phyloP scores from a whole-genome alignment of 2,329 filamentous ascomycete species.

The Fusarium brevicatenulatum region DNA sequence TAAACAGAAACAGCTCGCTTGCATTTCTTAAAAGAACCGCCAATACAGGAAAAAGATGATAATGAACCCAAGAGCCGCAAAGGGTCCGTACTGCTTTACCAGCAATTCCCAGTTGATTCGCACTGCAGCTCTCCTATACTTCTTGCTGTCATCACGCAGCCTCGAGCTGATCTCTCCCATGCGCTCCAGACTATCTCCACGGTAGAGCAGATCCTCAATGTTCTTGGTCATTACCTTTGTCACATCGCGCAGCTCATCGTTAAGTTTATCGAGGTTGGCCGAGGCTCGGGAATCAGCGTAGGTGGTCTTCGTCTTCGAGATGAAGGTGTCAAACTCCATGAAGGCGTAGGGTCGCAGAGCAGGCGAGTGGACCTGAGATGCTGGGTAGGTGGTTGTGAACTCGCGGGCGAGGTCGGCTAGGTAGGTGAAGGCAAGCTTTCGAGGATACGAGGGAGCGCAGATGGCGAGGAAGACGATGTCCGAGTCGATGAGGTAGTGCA shows the following conservation, averaged over 20 bases:
- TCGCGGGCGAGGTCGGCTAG: constrained; percentile 90
- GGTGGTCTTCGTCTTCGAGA: constrained; percentile 89
- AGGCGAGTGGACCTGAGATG: constrained; percentile 76
- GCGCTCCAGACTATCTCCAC: constrained; percentile 91
- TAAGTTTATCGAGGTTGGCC: constrained; percentile 93
- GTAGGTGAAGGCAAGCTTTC: constrained; percentile 98
- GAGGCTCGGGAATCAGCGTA: constrained; percentile 93
- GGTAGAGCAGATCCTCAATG: constrained; percentile 95
- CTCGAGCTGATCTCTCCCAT: constrained; percentile 96
- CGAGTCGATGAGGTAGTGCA: constrained; percentile 89
- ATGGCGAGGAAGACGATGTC: constrained; percentile 93
- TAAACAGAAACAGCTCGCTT: constrained; percentile 22
- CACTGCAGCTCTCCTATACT: constrained; percentile 92
- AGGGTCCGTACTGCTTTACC: constrained; percentile 94
- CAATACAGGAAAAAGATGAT: constrained; percentile 90
- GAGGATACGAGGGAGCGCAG: constrained; percentile 91
- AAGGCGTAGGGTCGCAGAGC: constrained; percentile 91
- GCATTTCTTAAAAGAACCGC: constrained; percentile 79
- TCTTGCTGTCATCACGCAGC: constrained; percentile 90
- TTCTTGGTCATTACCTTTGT: constrained; percentile 99
- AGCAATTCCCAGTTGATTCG: constrained; percentile 98
- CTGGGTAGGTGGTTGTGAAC: constrained; percentile 86
- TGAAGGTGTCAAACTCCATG: constrained; percentile 98
- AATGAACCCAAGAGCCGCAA: constrained; percentile 82
- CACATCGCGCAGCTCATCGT: constrained; percentile 96